Evolutionary conservation across 345 rosid genomes (phyloP).

Genomic region (Raphanus raphanistrum): DNA sequence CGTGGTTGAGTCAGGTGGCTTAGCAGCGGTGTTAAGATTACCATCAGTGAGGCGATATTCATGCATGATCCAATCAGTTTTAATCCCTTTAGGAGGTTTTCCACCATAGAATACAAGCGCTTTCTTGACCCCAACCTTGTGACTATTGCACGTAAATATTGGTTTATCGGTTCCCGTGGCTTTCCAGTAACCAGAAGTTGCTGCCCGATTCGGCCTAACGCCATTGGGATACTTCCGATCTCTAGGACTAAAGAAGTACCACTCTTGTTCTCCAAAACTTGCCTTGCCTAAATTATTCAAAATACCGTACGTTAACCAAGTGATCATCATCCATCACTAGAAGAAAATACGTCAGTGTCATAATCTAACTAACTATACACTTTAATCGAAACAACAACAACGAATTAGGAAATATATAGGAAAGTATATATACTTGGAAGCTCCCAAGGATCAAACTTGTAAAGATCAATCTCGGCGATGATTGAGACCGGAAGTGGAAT

Average conservation of each 20-base stretch:
- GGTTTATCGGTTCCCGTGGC: slow-evolving; percentile 79
- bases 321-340: not conserved
- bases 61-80: slow-evolving; percentile 78
- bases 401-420: not conserved
- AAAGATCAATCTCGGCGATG: slow-evolving; percentile 72
- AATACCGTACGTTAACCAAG: not conserved
- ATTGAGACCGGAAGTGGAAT: slow-evolving; percentile 66
- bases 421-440: slow-evolving; percentile 48
- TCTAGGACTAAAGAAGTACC: slow-evolving; percentile 75
- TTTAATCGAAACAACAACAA: not conserved
- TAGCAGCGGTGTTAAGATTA: slow-evolving; percentile 26
- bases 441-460: slow-evolving; percentile 82
- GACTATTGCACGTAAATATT: slow-evolving; percentile 50
- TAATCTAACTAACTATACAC: not conserved
- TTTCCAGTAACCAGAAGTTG: slow-evolving; percentile 78
- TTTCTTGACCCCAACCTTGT: slow-evolving; percentile 68
- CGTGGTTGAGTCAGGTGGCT: slow-evolving; percentile 42
- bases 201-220: slow-evolving; percentile 70
- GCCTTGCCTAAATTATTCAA: slow-evolving; percentile 56
- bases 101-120: slow-evolving; percentile 74
- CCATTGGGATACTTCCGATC: slow-evolving; percentile 74
- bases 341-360: not conserved
- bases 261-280: slow-evolving; percentile 69
- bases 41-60: slow-evolving; percentile 60
- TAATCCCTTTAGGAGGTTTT: slow-evolving; percentile 69